Base-by-base conservation (phyloP, 1,139 yeast species). In the Nakaseomyces uthaithaninus region DNA sequence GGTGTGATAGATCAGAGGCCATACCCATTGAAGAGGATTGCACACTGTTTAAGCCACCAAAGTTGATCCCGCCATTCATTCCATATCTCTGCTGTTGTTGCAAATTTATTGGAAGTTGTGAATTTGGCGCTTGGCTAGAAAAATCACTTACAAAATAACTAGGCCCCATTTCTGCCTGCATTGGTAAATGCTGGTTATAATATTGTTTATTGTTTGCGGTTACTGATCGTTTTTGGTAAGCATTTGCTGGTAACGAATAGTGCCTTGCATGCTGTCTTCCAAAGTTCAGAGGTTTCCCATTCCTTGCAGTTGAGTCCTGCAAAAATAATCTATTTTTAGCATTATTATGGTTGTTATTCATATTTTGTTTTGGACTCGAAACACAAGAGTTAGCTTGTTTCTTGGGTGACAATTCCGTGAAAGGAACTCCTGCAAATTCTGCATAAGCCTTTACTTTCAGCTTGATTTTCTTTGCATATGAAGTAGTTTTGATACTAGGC, bases 401-500 rank as follows among this genome's bases (percentile, higher is more conserved):
- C 38, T 45, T 45, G 7, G 49, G 46, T 9, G 49, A 41, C 11
- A 47, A 27, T 25, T 54, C 58, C 16, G 48, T 45, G 17, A 53
- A 49, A 9, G 49, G 42, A 11, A 54, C 38, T 3, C 58, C 60
- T 4, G 59, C 55, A 17, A 56, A 35, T 39, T 59, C 63, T n/a
- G 54, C 47, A 38, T 55, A 60, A 10, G 58, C 54, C 41, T 57
- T 59, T 6, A 60, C 62, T 42, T 66, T 66, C 40, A 64, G 42
- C 44, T 66, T 67, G 15, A 66, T 63, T 44, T 66, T 66, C 47
- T 65, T 65, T 1, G 68, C 67, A 44, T 65, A 66, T 1, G 70
- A 66, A 1, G 69, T 64, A 6, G 67, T 60, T 46, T 64, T 66
- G 37, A 65, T 66, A 27, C 62, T 62, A 33, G 68, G 68, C 16